Percentiles rank a stretch among this genome's conserved stretches.
phyloP scores from a whole-genome alignment of 2,329 filamentous ascomycete genomes.

The Scortechinia acanthostroma region DNA sequence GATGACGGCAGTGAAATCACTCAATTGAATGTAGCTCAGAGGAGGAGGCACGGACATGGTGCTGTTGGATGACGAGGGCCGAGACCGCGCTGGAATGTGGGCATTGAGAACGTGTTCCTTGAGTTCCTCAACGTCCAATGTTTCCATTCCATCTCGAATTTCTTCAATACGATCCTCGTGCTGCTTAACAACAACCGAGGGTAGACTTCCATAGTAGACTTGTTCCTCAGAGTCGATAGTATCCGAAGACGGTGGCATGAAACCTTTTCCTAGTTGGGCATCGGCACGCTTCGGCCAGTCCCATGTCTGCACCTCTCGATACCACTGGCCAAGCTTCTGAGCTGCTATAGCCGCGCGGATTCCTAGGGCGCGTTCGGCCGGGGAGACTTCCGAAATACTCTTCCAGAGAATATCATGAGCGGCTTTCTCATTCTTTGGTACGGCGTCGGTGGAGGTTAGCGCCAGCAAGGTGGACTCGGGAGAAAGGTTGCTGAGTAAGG shows the following conservation, averaged over 20 bases:
- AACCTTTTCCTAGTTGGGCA: neutral
- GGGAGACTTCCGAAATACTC: neutral
- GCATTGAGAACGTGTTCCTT: conserved; percentile 2
- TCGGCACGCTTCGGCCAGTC: neutral
- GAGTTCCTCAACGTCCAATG: neutral
- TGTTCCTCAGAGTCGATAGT: neutral
- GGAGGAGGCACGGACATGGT: neutral
- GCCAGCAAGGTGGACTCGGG: neutral
- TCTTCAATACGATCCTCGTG: neutral
- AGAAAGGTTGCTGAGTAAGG: neutral
- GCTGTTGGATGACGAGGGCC: neutral
- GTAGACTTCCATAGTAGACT: neutral
- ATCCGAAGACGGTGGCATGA: neutral
- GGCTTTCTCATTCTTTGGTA: neutral
- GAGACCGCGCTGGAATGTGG: conserved; percentile 1
- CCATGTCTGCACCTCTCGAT: neutral
- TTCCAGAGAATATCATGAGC: neutral
- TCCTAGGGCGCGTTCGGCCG: neutral
- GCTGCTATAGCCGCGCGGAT: neutral
- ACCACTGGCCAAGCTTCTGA: neutral
- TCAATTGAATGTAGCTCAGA: neutral
- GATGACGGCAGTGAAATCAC: conserved; percentile 1
- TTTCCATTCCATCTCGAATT: conserved; percentile 1
- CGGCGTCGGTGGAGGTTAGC: neutral
- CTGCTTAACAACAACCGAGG: neutral